Base-by-base conservation (phyloP, 306 rosid genomes). In the Trifolium subterraneum region DNA sequence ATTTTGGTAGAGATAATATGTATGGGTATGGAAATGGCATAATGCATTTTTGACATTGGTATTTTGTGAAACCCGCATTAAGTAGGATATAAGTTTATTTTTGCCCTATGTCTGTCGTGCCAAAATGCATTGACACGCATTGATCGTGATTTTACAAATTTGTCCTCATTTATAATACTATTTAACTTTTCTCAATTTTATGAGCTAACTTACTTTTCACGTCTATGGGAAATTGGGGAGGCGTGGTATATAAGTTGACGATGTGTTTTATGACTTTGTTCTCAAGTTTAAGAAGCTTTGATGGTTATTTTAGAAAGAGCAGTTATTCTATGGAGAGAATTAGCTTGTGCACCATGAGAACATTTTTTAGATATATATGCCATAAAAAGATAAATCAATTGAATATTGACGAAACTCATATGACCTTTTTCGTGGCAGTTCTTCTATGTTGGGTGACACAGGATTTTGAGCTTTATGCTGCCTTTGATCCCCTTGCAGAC, bases 401-500 rank as follows among this genome's bases (percentile, higher is more conserved):
- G 38, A 64, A 68, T 63, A 44, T 61, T 14, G 11, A 68, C 68
- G 68, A 69, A 80, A 68, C 80, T 75, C 63, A 58, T 39, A 27
- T 13, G 11, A 15, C 47, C 48, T 62, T 52, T 82, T 72, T 47
- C 41, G 31, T 83, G 75, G 85, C 93, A 94, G 99, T 92, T 90
- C 88, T 94, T 76, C 92, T 94, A 48, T 94, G 99, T 82, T 94
- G 99, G 99, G 93, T 85, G 75, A 92, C 99, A 44, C 99, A 80
- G 83, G 99, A 94, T 86, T 94, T 92, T 80, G 99, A 94, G 85
- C 96, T 94, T 56, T 94, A 92, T 86, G 99, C 99, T 18, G 95
- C 99, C 78, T 94, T 94, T 85, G 99, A 94, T 84, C 97, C 99
- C 76, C 96, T 94, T 81, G 97, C 99, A 38, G 93, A 89, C 82